These are phyloP conservation scores for Coemansia sp. DNA, from an alignment of 192 early-diverging fungal genomes.

Conservation along the genomic window DNA sequence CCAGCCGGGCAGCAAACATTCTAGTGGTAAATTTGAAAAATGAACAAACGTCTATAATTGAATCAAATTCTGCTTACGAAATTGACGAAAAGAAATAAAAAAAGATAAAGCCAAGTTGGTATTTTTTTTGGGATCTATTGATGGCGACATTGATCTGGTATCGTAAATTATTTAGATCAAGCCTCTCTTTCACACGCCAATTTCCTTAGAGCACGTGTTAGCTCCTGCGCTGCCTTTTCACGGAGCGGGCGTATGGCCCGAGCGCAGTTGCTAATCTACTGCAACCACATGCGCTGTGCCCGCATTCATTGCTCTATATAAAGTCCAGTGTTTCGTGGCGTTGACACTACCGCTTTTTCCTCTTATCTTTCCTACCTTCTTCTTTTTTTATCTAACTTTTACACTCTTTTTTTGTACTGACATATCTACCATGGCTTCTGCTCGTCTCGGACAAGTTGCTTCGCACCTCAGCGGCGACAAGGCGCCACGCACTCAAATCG, in stretches of 20 bases:
- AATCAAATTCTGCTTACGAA: constrained; percentile 1
- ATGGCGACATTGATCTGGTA: too few relatives aligned
- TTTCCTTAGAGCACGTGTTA: background rate
- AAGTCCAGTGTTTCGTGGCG: background rate
- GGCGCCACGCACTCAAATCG: constrained; percentile 59
- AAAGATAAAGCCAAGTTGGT: background rate
- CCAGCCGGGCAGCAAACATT: constrained; percentile 21
- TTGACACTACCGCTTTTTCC: background rate
- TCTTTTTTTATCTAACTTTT: background rate
- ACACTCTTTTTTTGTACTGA: constrained; percentile 3
- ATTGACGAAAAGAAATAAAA: background rate
- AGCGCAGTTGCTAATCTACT: constrained; percentile 2
- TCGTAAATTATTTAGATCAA: background rate
- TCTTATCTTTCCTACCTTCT: background rate
- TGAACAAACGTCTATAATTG: background rate
- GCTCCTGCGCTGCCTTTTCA: background rate
- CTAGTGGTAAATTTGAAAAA: background rate
- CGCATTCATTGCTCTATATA: background rate
- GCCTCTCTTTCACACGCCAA: constrained; percentile 6
- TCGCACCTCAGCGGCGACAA: constrained; percentile 52
- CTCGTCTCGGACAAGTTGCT: constrained; percentile 53
- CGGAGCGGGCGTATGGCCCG: constrained; percentile 10
- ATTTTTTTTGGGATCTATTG: too few relatives aligned
- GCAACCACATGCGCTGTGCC: background rate
- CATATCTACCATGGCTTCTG: constrained; percentile 25